Evolutionary conservation across 257 asterid genomes (phyloP).

Genomic region (Solanum habrochaites): DNA sequence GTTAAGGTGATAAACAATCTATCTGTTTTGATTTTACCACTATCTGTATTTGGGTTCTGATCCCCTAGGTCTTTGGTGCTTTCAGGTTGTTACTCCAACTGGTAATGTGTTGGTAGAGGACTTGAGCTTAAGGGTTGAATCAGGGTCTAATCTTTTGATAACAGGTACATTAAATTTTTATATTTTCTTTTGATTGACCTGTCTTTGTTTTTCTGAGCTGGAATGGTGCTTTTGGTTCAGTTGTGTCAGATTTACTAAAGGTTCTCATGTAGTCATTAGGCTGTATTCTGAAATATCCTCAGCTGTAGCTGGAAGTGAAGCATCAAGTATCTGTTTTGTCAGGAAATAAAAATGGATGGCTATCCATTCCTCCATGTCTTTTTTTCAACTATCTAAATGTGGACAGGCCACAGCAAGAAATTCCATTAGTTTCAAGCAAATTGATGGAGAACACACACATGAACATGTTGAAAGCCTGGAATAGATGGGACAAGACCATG

Average conservation of each 20-base stretch:
- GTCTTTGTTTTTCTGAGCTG: neutral
- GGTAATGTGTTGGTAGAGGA: conserved; percentile 90
- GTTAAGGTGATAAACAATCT: conserved; percentile 59
- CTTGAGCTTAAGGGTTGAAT: conserved; percentile 73
- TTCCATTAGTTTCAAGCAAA: neutral
- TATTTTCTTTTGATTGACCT: neutral
- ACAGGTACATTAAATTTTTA: conserved; percentile 45
- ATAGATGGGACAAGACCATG: neutral
- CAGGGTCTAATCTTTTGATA: conserved; percentile 98
- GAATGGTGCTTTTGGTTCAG: neutral
- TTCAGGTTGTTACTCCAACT: conserved; percentile 96
- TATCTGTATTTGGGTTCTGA: conserved; percentile 9
- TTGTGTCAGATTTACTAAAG: neutral
- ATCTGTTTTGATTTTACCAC: conserved; percentile 4
- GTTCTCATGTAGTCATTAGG: neutral
- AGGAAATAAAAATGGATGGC: neutral
- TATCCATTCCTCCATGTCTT: neutral
- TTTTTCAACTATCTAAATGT: neutral
- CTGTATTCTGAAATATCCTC: neutral
- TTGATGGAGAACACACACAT: neutral
- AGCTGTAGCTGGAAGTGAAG: neutral
- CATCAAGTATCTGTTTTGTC: neutral
- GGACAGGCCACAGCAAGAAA: neutral
- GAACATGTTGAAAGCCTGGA: neutral
- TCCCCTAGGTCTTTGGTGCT: conserved; percentile 15